A percentile compares a stretch with the other conserved stretches of the same genome.
phyloP scores from a whole-genome alignment of 2,329 filamentous ascomycete genomes.

The Claviceps sp. region DNA sequence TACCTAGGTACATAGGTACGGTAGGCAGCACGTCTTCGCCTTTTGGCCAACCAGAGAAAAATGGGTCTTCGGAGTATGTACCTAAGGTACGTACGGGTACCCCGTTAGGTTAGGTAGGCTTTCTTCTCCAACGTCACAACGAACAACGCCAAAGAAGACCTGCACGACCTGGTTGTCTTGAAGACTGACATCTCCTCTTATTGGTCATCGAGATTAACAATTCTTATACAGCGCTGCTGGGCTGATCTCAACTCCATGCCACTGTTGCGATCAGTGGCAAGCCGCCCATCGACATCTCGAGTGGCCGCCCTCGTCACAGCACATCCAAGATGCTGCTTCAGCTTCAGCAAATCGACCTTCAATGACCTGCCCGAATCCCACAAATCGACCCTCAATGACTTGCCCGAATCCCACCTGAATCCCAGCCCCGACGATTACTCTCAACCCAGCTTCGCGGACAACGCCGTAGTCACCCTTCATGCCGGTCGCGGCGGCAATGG shows the following conservation, averaged over 20 bases:
- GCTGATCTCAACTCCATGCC: slow-evolving; percentile 3
- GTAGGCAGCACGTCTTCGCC: too few relatives aligned
- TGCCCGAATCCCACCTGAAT: slow-evolving; percentile 52
- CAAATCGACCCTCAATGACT: slow-evolving; percentile 16
- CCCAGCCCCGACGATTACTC: slow-evolving; percentile 76
- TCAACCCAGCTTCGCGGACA: slow-evolving; percentile 72
- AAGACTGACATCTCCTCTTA: neutral
- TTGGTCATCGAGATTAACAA: neutral
- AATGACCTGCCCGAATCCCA: slow-evolving; percentile 18
- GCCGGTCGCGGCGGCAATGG: slow-evolving; percentile 79
- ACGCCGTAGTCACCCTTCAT: slow-evolving; percentile 62
- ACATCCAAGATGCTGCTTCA: slow-evolving; percentile 2
- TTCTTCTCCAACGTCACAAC: neutral
- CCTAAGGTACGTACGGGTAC: neutral
- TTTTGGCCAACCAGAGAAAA: too few relatives aligned
- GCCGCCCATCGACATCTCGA: slow-evolving; percentile 3
- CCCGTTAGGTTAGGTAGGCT: neutral
- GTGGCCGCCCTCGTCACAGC: neutral
- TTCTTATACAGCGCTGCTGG: neutral
- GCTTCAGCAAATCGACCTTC: slow-evolving; percentile 15
- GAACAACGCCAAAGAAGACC: neutral
- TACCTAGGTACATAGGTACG: too few relatives aligned
- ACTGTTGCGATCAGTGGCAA: slow-evolving; percentile 2
- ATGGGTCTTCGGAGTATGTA: neutral
- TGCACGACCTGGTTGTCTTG: neutral